A percentile compares a stretch with the other conserved stretches of the same genome.
Evolutionary conservation across 73 alveolate genomes (phyloP).

Genomic region (Blepharisma stoltei): DNA sequence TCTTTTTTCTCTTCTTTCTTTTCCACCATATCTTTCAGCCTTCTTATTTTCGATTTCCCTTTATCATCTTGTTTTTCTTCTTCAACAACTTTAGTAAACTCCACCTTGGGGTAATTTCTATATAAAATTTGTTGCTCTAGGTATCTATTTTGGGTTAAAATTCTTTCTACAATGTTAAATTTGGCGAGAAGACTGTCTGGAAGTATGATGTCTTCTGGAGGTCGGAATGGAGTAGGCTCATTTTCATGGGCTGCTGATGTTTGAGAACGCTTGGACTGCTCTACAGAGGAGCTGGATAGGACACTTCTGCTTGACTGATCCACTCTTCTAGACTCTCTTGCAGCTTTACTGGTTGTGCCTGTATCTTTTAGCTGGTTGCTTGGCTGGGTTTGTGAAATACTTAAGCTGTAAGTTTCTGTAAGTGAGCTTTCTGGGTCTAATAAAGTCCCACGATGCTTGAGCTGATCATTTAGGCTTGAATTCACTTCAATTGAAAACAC

Average conservation of each 20-base stretch:
- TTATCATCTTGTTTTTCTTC: slow-evolving; percentile 62
- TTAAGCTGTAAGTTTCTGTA: slow-evolving; percentile 7
- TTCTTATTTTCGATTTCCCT: slow-evolving; percentile 49
- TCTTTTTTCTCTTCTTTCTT: slow-evolving; percentile 81
- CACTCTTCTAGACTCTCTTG: slow-evolving; percentile 34
- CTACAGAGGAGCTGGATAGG: slow-evolving; percentile 31
- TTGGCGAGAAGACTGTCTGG: slow-evolving; percentile 29
- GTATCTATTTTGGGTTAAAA: slow-evolving; percentile 88
- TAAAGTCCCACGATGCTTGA: slow-evolving; percentile 29
- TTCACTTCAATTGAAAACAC: slow-evolving; percentile 38
- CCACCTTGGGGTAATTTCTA: slow-evolving; percentile 93
- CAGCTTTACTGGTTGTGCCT: slow-evolving; percentile 32
- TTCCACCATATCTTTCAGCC: slow-evolving; percentile 57
- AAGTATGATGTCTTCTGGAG: slow-evolving; percentile 45
- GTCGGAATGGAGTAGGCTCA: slow-evolving; percentile 27
- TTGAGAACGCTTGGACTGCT: slow-evolving; percentile 16
- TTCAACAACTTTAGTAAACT: slow-evolving; percentile 57
- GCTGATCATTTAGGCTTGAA: slow-evolving; percentile 36
- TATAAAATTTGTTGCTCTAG: slow-evolving; percentile 91
- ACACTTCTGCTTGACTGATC: slow-evolving; percentile 32
- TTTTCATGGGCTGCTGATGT: slow-evolving; percentile 20
- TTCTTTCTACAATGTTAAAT: slow-evolving; percentile 88
- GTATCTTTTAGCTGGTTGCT: slow-evolving; percentile 18
- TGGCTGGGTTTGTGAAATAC: slow-evolving; percentile 28
- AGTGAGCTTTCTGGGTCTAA: slow-evolving; percentile 5